Base-by-base conservation (phyloP, 129 eudicot genomes). In the Pulicaria dysenterica region DNA sequence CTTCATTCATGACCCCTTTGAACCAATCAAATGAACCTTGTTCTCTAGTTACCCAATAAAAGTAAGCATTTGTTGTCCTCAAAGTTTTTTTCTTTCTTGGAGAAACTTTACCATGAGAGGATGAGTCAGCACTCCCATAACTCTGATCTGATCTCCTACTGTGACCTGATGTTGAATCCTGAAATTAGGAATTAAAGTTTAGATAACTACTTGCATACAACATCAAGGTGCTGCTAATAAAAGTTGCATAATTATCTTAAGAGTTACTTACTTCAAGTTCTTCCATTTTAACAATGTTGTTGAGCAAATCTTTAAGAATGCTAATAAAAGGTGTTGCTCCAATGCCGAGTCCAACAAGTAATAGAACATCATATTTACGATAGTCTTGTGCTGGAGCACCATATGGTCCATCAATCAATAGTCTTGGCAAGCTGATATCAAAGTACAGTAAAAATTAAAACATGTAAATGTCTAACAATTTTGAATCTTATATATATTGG, bases 11-110 rank as follows among this genome's bases (percentile, higher is more conserved):
- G 48, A 95, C 97, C 14, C 97, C 99, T 86, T 95, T 95, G 77
- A 95, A 95, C 99, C 99, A 95, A 85, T 95, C 99, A 76, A 95
- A 95, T 10, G 99, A 95, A 6, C 99, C 97, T 86, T 95, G 97
- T 73, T 95, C 99, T 69, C 97, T 88, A 19, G 99, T 95, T 49
- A 95, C 97, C 99, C 99, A 95, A 75, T 95, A 95, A 76, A 95
- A 95, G 85, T 95, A 95, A 58, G 99, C 99, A 85, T 91, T 95
- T 9, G 97, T 88, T 1, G 97, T 91, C 81, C 80, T 83, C 15
- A 95, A 78, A 41, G 77, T 66, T 82, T 86, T 95, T 80, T 77
- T 88, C 69, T 80, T 80, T 68, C 69, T 84, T 11, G 89, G 85
- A 74, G 88, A 83, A 60, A 54, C 75, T 72, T 73, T 86, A 76